Percentiles rank a stretch among this genome's conserved stretches.
Evolutionary conservation across 2,329 filamentous ascomycete genomes (phyloP).

Genomic region (Endoconidiophora polonica): DNA sequence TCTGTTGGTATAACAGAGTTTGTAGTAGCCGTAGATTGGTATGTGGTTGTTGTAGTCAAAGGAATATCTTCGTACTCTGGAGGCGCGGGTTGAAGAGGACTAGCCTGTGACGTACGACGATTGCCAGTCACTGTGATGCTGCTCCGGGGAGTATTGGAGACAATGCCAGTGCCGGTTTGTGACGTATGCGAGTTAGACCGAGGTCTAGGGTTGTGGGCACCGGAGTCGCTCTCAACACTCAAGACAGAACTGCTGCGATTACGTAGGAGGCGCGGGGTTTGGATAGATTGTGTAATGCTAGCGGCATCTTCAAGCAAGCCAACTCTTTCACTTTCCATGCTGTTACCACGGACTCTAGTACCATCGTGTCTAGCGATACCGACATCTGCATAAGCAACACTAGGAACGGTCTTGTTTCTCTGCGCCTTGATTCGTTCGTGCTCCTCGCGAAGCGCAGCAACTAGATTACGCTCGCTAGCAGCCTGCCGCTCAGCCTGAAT

Average conservation of each 20-base stretch:
- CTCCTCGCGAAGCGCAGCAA: slow-evolving; percentile 41
- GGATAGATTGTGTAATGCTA: slow-evolving; percentile 33
- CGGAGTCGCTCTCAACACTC: slow-evolving; percentile 32
- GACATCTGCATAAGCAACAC: slow-evolving; percentile 60
- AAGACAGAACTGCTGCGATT: slow-evolving; percentile 36
- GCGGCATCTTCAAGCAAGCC: slow-evolving; percentile 58
- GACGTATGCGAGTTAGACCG: slow-evolving; percentile 18
- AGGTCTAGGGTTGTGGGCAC: slow-evolving; percentile 22
- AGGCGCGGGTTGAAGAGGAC: not conserved
- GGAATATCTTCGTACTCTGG: slow-evolving; percentile 14
- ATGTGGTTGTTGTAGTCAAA: slow-evolving; percentile 14
- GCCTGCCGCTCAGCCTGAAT: slow-evolving; percentile 41
- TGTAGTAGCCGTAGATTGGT: not conserved
- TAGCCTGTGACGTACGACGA: slow-evolving; percentile 6
- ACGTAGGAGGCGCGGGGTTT: slow-evolving; percentile 22
- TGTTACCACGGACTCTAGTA: slow-evolving; percentile 56
- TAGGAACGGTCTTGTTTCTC: slow-evolving; percentile 50
- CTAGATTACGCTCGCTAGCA: slow-evolving; percentile 30
- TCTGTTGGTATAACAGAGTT: slow-evolving; percentile 25
- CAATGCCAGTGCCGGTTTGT: slow-evolving; percentile 7
- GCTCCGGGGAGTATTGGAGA: not conserved
- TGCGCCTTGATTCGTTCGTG: slow-evolving; percentile 40
- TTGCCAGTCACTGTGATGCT: slow-evolving; percentile 6
- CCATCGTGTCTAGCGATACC: slow-evolving; percentile 65
- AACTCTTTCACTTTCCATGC: slow-evolving; percentile 53